Evolutionary conservation across 805 yeast genomes (phyloP), one percentile per base, ranked within the genome.

Genomic region (Candida pseudofarinosa): DNA sequence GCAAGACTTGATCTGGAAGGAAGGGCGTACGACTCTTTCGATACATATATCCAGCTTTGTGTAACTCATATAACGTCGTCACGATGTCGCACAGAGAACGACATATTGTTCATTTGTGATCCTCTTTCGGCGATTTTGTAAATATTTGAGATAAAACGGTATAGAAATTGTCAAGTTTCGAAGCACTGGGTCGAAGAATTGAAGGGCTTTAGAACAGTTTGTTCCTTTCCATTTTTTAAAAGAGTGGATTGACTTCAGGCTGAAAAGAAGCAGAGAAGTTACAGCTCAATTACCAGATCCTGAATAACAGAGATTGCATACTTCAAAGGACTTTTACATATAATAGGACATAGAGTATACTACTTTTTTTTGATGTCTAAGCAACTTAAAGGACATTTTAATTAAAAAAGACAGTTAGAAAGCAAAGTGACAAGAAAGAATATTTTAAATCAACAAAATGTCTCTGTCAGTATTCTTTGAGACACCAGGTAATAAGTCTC

Each of bases 391-490:
- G 28, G 28, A 23, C 28, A 23, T 7, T 23, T 23, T 23, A 6
- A 7, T 10, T 7, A 10, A 23, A 23, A 10, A 23, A 7, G 10
- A 23, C 6, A 23, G 10, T 23, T 23, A 7, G 28, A 10, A 23
- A n/a, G n/a, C 28, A 23, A 23, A 23, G 7, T n/a, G 7, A 32
- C 14, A 15, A 32, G 13, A 32, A 32, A 15, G 17, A 15, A 32
- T 32, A 8, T 32, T 32, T 15, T 13, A 32, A 32, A 7, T 13
- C 34, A 32, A 14, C 34, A 40, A 36, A 18, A 30, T 45, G 48
- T 38, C 48, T n/a, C 41, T 30, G 32, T 41, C 46, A 7, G 19
- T 47, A 31, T 47, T 42, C 46, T 45, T 47, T 33, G 53, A 49
- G 16, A 37, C 47, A 6, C 45, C 44, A 3, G 6, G 18, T 12